Evolutionary conservation across 805 yeast species (phyloP).

Genomic region (Candida sithepensis): DNA sequence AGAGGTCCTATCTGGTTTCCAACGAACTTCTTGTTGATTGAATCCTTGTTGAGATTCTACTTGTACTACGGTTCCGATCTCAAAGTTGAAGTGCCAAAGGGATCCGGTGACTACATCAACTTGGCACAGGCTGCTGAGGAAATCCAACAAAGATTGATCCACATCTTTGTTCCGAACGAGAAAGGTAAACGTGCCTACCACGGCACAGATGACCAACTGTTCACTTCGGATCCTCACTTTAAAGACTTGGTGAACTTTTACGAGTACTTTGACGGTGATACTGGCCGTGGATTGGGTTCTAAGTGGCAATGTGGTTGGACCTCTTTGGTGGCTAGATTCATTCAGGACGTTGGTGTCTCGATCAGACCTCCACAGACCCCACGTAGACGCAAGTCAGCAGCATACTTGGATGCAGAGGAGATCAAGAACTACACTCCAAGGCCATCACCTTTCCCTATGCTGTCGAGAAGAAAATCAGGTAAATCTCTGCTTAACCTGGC

Average conservation of each 20-base stretch:
- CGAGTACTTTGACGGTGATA: constrained; percentile 91
- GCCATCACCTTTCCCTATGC: constrained; percentile 31
- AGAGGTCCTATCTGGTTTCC: constrained; percentile 98
- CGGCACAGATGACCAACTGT: constrained; percentile 53
- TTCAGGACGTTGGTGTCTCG: constrained; percentile 81
- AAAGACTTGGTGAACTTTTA: constrained; percentile 73
- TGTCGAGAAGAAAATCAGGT: constrained; percentile 69
- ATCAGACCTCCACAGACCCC: constrained; percentile 47
- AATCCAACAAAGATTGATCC: constrained; percentile 79
- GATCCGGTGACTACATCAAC: constrained; percentile 71
- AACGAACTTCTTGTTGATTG: constrained; percentile 79
- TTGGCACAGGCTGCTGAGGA: constrained; percentile 90
- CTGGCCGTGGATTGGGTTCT: constrained; percentile 91
- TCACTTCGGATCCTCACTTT: constrained; percentile 64
- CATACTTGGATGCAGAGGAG: constrained; percentile 29
- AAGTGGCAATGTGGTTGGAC: constrained; percentile 98
- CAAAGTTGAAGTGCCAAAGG: constrained; percentile 84
- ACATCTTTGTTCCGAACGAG: constrained; percentile 66
- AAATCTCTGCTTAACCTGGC: constrained; percentile 68
- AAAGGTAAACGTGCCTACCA: constrained; percentile 67
- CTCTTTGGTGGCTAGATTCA: constrained; percentile 85
- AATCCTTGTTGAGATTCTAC: constrained; percentile 81
- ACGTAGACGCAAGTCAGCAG: constrained; percentile 23
- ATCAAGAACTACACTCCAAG: constrained; percentile 42
- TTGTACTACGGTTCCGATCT: constrained; percentile 83